phyloP scores from a whole-genome alignment of 805 yeast genomes.

The Kazachstania kunashirensis region DNA sequence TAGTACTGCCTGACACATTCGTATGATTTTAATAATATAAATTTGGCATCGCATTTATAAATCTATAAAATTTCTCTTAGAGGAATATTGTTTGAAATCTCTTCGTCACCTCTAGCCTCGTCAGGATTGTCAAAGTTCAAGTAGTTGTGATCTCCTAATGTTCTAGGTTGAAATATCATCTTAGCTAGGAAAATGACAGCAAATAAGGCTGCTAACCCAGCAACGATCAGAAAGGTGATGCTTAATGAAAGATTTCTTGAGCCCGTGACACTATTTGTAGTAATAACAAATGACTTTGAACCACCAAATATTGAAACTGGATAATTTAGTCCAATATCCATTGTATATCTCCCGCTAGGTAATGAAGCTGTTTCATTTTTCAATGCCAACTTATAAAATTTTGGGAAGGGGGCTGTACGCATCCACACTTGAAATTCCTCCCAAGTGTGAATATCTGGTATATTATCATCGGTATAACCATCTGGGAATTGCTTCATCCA shows the following conservation, averaged over 20 bases:
- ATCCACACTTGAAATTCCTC: conserved; percentile 76
- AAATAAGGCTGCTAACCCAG: conserved; percentile 61
- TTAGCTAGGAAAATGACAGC: conserved; percentile 70
- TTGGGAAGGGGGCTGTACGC: conserved; percentile 88
- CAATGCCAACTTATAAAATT: conserved; percentile 73
- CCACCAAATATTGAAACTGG: conserved; percentile 83
- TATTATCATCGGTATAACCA: conserved; percentile 59
- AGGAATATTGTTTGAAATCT: conserved; percentile 5
- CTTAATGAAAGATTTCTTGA: conserved; percentile 83
- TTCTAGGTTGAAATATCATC: conserved; percentile 75
- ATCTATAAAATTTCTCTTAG: conserved; percentile 15
- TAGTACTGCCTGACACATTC: no score
- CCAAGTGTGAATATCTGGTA: conserved; percentile 63
- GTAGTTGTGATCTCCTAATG: conserved; percentile 72
- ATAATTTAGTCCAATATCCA: conserved; percentile 64
- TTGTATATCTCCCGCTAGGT: conserved; percentile 56
- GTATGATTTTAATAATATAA: no score
- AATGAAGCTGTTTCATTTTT: conserved; percentile 55
- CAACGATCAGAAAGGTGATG: conserved; percentile 74
- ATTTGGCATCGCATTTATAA: no score
- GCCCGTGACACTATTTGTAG: conserved; percentile 78
- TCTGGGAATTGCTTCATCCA: conserved; percentile 63
- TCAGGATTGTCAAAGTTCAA: conserved; percentile 33
- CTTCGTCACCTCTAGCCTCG: conserved; percentile 5
- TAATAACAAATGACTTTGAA: conserved; percentile 69